Base-by-base conservation (phyloP, 2,329 filamentous ascomycete genomes). In the Fusarium nelsonii region DNA sequence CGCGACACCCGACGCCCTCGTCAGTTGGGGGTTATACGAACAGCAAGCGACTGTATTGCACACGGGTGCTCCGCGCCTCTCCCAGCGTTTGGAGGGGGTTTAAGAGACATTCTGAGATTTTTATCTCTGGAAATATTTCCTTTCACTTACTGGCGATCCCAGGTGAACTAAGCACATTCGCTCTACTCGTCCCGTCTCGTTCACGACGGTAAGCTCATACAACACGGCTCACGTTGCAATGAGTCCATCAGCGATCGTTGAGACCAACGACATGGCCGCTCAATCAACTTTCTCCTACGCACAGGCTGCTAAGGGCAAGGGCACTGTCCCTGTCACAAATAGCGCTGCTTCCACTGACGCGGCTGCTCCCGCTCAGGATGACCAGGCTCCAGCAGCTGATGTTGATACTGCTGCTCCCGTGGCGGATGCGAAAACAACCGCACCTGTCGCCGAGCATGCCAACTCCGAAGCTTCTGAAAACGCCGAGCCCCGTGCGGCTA, bases 221-320 rank as follows among this genome's bases (percentile, higher is more conserved):
- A 65, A 57, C 58, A 64, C 63, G 58, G 60, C 63, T 68, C 55
- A 57, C 58, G 48, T 73, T 75, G 67, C 71, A 70, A 73, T 77
- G 73, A 72, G 71, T 63, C 72, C 73, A 61, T 69, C 73, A 70
- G 70, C 72, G 41, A 66, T 72, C 55, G 60, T 72, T 51, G 74
- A 71, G 58, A 72, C 71, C 58, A 74, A 70, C 72, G 75, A 79
- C 63, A 88, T 88, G 87, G 85, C 86, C 69, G 79, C 80, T 61
- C 74, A 87, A 68, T 84, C 88, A 65, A 84, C 88, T 34, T 97
- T 97, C 79, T 97, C 95, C 63, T 98, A 98, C 81, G 95, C 95
- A 75, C 94, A 97, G 86, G 95, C 95, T 77, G 95, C 95, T 63
- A 96, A 96, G 81, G 93, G 94, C 76, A 87, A 91, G 74, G 82